A percentile compares a stretch with the other conserved stretches of the same genome.
phyloP scores from a whole-genome alignment of 2,329 filamentous ascomycete genomes.

The Lasiodiplodia sp. region DNA sequence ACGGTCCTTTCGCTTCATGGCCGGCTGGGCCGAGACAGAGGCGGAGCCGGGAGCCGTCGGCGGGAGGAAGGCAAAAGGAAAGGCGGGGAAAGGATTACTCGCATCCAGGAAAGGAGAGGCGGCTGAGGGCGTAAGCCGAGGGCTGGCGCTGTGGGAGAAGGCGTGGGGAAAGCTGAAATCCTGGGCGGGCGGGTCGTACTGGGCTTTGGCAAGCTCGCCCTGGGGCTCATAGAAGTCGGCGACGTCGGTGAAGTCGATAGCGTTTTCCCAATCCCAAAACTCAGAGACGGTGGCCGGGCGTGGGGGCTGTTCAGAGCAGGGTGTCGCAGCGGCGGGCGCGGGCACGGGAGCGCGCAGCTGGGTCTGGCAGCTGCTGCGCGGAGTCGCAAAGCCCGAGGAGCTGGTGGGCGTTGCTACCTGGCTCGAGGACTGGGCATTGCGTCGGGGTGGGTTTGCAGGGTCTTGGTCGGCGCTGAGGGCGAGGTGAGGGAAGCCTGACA shows the following conservation, averaged over 20 bases:
- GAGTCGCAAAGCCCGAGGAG: constrained; percentile 15
- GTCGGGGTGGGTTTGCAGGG: neutral
- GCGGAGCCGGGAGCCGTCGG: neutral
- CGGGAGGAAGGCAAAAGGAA: constrained; percentile 6
- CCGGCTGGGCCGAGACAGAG: constrained; percentile 10
- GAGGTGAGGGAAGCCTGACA: constrained; percentile 14
- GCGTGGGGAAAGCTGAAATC: constrained; percentile 50
- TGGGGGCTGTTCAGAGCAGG: neutral
- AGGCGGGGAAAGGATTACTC: neutral
- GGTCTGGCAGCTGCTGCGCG: constrained; percentile 1
- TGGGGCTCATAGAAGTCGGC: constrained; percentile 53
- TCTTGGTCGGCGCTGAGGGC: constrained; percentile 14
- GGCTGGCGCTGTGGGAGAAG: constrained; percentile 30
- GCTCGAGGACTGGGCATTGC: constrained; percentile 13
- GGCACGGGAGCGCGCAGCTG: neutral
- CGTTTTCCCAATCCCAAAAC: constrained; percentile 49
- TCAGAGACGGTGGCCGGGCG: constrained; percentile 12
- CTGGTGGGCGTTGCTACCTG: constrained; percentile 18
- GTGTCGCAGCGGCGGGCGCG: neutral
- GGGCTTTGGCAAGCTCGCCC: constrained; percentile 52
- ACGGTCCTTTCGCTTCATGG: constrained; percentile 28
- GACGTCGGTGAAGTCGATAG: constrained; percentile 45
- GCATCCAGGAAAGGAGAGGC: constrained; percentile 11
- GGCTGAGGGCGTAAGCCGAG: constrained; percentile 9
- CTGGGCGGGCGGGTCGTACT: constrained; percentile 40